Base-by-base conservation (phyloP, 768 basidiomycete species). In the Termitomyces sp. region DNA sequence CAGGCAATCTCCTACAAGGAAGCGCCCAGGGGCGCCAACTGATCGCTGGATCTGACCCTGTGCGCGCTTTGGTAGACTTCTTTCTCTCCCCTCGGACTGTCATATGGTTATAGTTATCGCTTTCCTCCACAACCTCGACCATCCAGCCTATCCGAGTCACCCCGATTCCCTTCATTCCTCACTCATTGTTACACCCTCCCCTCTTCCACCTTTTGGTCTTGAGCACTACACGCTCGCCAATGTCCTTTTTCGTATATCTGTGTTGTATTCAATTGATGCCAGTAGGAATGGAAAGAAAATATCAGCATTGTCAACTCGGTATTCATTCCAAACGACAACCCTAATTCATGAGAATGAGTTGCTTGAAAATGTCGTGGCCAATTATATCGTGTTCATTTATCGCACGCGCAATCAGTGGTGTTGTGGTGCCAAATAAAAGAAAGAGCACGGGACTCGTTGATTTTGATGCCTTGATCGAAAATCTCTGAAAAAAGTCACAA, bases 1-100 rank as follows among this genome's bases (percentile, higher is more conserved):
- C 55, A 85, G 84, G 87, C 90, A 61, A 88, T 96, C 68, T 87
- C 91, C 64, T 84, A 54, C 74, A 96, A 98, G 83, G 94, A 95
- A 73, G 89, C 90, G 55, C 92, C 92, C 63, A 87, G 88, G 76
- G 80, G 79, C 55, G 16, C 55, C 53, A 56, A 24, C 62, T 76
- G 68, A 71, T 51, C 43, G 46, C 61, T 41, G 36, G 54, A 29
- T 8, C 14, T 39, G 37, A 8, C n/a, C 39, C 18, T 34, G n/a
- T 10, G 42, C 10, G 29, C 20, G 39, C 27, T 50, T n/a, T 47
- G 16, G 37, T 46, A 55, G 44, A 44, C 27, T 43, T 58, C 51
- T 24, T 24, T 41, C 44, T 60, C 60, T 49, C 50, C 24, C 57
- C 53, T 56, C 58, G 55, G 52, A 47, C 54, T 53, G 51, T 41